A percentile compares a stretch with the other conserved stretches of the same genome.
Evolutionary conservation across 2,329 filamentous ascomycete genomes (phyloP).

Genomic region (Xylaria sp.): DNA sequence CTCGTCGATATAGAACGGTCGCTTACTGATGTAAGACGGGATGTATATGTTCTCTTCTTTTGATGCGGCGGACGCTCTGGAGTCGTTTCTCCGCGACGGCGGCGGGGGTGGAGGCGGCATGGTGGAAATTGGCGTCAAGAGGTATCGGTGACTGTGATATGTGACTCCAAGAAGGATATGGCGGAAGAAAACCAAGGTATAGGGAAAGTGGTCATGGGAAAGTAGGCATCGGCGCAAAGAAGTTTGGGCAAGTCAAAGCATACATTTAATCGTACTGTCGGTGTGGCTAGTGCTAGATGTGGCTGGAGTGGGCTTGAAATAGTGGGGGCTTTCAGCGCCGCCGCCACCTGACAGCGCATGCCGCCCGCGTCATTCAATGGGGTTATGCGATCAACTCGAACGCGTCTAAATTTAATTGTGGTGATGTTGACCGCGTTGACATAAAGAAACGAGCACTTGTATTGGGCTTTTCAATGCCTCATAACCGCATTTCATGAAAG

Average conservation of each 20-base stretch:
- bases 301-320: not conserved
- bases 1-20: constrained; percentile 91
- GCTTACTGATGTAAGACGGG: constrained; percentile 96
- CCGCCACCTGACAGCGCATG: constrained; percentile 38
- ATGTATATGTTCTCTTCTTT: constrained; percentile 99
- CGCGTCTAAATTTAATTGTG: constrained; percentile 29
- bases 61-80: constrained; percentile 56
- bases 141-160: not conserved
- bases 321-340: not conserved
- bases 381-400: constrained; percentile 11
- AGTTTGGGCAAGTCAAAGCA: not conserved
- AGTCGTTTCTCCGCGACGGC: constrained; percentile 49
- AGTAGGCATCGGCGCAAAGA: not conserved
- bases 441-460: not conserved
- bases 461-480: not conserved
- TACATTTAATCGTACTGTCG: not conserved
- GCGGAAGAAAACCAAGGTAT: not conserved
- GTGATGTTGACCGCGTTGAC: constrained; percentile 17
- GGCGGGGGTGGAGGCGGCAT: constrained; percentile 56
- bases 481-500: not conserved
- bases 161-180: not conserved
- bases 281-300: constrained; percentile 29
- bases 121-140: constrained; percentile 1
- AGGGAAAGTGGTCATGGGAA: not conserved
- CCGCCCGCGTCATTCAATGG: constrained; percentile 26